Conservation (phyloP, 805 yeast genomes). For the Wickerhamomyces chambardii region DNA sequence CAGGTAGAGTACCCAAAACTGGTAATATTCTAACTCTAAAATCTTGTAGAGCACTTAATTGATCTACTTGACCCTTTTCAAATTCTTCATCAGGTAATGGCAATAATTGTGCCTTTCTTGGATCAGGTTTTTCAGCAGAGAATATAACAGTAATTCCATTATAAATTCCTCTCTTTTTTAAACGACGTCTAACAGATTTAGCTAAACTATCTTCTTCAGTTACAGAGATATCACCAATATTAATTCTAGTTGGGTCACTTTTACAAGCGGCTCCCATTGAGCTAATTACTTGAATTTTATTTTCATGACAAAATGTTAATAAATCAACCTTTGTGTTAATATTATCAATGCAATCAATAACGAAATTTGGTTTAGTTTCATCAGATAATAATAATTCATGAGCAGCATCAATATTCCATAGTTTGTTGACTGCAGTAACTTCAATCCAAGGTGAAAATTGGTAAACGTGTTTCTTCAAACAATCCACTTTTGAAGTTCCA, state of each 20-base stretch:
- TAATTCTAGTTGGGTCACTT: conserved; percentile 88
- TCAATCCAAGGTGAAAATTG: conserved; percentile 92
- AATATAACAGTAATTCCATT: conserved; percentile 81
- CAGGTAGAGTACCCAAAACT: conserved; percentile 95
- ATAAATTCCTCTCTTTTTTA: conserved; percentile 70
- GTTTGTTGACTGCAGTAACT: conserved; percentile 66
- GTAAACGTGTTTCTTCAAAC: conserved; percentile 57
- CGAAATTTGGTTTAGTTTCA: conserved; percentile 57
- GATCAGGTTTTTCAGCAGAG: conserved; percentile 95
- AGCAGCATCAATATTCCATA: conserved; percentile 67
- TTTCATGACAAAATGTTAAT: conserved; percentile 58
- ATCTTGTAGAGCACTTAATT: conserved; percentile 77
- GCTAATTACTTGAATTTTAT: conserved; percentile 61
- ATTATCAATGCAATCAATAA: conserved; percentile 95
- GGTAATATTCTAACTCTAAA: conserved; percentile 94
- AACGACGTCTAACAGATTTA: conserved; percentile 74
- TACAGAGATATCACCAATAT: conserved; percentile 78
- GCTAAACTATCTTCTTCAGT: conserved; percentile 95
- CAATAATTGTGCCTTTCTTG: conserved; percentile 78
- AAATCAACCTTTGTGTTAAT: conserved; percentile 95
- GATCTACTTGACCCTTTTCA: conserved; percentile 76
- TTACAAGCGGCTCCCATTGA: conserved; percentile 98
- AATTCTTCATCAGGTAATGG: conserved; percentile 81
- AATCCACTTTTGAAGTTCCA: conserved; percentile 83
- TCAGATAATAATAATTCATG: conserved; percentile 42